These are phyloP conservation scores for Trichoderma brevicompactum DNA, from an alignment of 2,329 filamentous ascomycete genomes.

Conservation along the genomic window DNA sequence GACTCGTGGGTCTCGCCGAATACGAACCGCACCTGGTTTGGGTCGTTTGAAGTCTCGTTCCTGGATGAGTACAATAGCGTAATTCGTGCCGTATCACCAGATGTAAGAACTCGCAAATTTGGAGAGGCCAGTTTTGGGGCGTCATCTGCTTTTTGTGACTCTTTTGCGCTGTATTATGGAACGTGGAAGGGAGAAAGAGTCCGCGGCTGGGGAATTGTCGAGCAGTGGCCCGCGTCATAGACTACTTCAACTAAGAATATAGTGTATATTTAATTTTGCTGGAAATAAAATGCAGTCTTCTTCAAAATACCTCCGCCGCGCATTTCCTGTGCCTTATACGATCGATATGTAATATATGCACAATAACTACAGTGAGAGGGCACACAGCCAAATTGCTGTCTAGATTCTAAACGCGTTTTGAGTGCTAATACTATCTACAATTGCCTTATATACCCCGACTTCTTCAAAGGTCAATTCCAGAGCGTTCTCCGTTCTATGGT, in stretches of 20 bases:
- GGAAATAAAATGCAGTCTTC: too few species aligned
- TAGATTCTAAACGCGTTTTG: too few species aligned
- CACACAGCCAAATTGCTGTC: too few species aligned
- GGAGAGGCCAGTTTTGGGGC: background rate
- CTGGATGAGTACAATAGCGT: background rate
- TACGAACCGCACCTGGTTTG: conserved; percentile 6
- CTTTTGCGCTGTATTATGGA: background rate
- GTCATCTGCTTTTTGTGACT: background rate
- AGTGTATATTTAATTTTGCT: too few species aligned
- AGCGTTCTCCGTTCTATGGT: background rate
- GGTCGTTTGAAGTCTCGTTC: conserved; percentile 6
- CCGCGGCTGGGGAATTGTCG: conserved; percentile 10
- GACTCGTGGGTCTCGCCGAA: background rate
- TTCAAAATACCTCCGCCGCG: too few species aligned
- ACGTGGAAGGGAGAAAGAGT: conserved; percentile 1
- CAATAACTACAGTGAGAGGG: too few species aligned
- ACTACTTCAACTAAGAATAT: too few species aligned
- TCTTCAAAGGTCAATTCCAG: too few species aligned
- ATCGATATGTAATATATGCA: too few species aligned
- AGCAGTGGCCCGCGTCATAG: conserved; percentile 1
- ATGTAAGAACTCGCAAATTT: background rate
- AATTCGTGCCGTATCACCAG: background rate
- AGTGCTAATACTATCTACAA: too few species aligned
- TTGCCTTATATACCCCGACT: too few species aligned
- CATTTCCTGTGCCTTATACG: too few species aligned